Conservation (phyloP, 1,284 basidiomycete genomes). For the Coniferiporia weirii region DNA sequence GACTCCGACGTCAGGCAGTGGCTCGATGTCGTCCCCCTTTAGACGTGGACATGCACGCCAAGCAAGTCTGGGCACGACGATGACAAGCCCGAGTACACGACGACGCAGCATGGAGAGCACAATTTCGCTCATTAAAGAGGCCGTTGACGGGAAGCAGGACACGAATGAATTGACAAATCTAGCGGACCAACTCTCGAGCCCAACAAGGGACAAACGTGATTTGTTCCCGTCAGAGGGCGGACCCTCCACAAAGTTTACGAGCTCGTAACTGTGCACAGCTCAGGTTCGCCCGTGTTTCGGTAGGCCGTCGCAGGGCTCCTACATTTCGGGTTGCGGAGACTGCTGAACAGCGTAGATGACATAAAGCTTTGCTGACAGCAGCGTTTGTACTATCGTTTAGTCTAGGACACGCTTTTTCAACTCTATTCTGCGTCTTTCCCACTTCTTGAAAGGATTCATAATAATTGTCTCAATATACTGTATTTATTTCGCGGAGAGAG, state of each 20-base stretch:
- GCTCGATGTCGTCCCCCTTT: conserved; percentile 38
- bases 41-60: conserved; percentile 81
- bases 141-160: conserved; percentile 58
- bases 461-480: conserved; percentile 13
- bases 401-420: neutral
- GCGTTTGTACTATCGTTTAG: neutral
- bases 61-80: conserved; percentile 92
- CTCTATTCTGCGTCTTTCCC: neutral
- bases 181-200: conserved; percentile 20
- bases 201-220: conserved; percentile 8
- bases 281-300: no score
- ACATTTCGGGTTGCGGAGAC: neutral
- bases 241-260: neutral
- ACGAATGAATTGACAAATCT: conserved; percentile 19
- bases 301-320: neutral
- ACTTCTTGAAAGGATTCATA: conserved; percentile 8
- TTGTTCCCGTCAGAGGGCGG: neutral
- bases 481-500: conserved; percentile 1
- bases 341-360: neutral
- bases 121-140: conserved; percentile 90
- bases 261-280: neutral
- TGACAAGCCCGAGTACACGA: conserved; percentile 91
- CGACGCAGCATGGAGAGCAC: conserved; percentile 93
- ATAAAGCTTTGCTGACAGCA: neutral
- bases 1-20: conserved; percentile 31